These are phyloP conservation scores for Phaffomyces thermotolerans DNA, from an alignment of 805 yeast genomes.

Conservation along the genomic window DNA sequence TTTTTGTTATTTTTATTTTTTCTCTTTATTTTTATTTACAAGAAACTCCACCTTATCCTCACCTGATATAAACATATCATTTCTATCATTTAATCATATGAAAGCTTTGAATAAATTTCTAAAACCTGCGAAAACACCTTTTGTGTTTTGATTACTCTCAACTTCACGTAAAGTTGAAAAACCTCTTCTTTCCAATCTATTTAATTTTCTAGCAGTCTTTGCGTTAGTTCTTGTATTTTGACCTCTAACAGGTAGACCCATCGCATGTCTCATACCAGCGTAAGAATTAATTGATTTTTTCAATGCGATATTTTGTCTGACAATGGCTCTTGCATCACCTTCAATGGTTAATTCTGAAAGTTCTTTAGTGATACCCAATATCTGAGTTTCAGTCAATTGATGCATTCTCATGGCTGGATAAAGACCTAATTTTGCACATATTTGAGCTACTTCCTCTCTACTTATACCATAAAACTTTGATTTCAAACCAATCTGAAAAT, in stretches of 20 bases:
- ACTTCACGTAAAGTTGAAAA: conserved; percentile 13
- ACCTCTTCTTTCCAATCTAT: conserved; percentile 61
- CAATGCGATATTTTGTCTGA: conserved; percentile 68
- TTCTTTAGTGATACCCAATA: conserved; percentile 82
- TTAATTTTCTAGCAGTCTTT: conserved; percentile 79
- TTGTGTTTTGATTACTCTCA: background rate
- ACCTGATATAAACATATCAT: background rate
- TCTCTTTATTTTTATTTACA: conserved; percentile 4
- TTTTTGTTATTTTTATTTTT: too few species aligned
- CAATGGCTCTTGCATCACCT: conserved; percentile 65
- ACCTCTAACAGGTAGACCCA: conserved; percentile 78
- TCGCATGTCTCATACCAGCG: conserved; percentile 83
- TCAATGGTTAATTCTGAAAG: conserved; percentile 77
- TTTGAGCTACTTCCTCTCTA: conserved; percentile 54
- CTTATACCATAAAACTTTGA: conserved; percentile 86
- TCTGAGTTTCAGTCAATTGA: conserved; percentile 81
- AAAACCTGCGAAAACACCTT: conserved; percentile 18
- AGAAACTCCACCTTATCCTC: background rate
- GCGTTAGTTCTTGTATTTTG: conserved; percentile 92
- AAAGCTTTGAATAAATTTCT: conserved; percentile 19
- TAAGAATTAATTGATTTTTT: conserved; percentile 80
- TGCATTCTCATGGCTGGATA: conserved; percentile 94
- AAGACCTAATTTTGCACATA: conserved; percentile 84
- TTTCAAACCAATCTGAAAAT: conserved; percentile 51
- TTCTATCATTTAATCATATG: background rate